Percentiles rank a stretch among this genome's conserved stretches.
These are phyloP conservation scores for Penicillium capsulatum DNA, from an alignment of 2,329 filamentous ascomycete genomes.

Conservation along the genomic window DNA sequence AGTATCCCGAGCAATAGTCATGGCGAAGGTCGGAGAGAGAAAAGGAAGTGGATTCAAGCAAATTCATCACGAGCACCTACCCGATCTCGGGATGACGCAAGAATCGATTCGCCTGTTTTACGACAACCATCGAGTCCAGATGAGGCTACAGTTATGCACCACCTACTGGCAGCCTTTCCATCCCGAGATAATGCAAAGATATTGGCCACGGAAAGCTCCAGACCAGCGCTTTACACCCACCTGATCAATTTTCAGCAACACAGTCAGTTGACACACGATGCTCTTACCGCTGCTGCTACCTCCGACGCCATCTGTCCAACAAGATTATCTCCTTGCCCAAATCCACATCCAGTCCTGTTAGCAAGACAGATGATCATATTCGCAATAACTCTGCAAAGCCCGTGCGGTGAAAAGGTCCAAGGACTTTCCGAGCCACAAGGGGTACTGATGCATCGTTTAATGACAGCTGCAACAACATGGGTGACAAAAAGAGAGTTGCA, in stretches of 20 bases:
- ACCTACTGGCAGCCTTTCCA: conserved; percentile 18
- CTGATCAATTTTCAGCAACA: conserved; percentile 13
- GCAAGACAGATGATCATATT: conserved; percentile 33
- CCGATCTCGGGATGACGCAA: no score
- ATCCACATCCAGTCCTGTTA: conserved; percentile 32
- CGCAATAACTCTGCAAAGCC: conserved; percentile 27
- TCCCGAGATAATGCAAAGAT: conserved; percentile 10
- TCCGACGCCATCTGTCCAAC: no score
- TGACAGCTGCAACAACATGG: conserved; percentile 20
- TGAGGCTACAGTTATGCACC: no score
- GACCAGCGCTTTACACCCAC: conserved; percentile 1
- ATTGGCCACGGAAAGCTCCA: conserved; percentile 12
- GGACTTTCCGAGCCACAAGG: conserved; percentile 21
- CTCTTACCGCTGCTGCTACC: conserved; percentile 7
- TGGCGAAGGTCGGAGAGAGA: no score
- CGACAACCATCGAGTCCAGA: no score
- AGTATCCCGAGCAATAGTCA: no score
- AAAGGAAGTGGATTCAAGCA: no score
- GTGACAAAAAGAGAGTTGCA: conserved; percentile 37
- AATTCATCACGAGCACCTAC: no score
- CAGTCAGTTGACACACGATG: conserved; percentile 10
- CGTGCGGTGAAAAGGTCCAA: conserved; percentile 6
- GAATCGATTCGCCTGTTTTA: no score
- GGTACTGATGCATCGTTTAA: conserved; percentile 1
- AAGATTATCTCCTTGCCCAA: conserved; percentile 6